A percentile compares a stretch with the other conserved stretches of the same genome.
These are phyloP conservation scores for Fusarium redolens DNA, from an alignment of 2,329 filamentous ascomycete species.

Conservation along the genomic window DNA sequence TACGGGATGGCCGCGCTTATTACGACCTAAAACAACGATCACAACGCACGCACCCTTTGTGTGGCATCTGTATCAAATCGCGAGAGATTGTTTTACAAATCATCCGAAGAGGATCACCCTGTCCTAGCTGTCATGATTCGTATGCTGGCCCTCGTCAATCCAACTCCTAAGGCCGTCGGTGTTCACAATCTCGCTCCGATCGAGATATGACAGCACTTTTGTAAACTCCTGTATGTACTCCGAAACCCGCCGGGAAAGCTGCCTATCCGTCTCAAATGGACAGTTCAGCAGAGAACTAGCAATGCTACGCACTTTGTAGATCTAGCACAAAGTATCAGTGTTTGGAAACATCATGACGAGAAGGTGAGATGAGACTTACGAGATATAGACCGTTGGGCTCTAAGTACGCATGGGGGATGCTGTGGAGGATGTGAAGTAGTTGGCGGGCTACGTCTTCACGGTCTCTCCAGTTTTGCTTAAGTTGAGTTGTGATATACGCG, in stretches of 20 bases:
- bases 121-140: neutral
- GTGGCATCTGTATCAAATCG: neutral
- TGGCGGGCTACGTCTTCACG: neutral
- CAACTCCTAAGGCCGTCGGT: neutral
- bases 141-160: constrained; percentile 2
- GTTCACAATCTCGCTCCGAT: constrained; percentile 5
- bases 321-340: neutral
- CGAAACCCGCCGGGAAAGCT: neutral
- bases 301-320: constrained; percentile 8
- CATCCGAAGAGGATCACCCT: too few relatives aligned
- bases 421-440: neutral
- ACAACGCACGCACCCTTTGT: too few relatives aligned
- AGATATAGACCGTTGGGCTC: neutral
- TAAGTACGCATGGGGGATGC: neutral
- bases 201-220: constrained; percentile 5
- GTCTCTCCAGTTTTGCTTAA: neutral
- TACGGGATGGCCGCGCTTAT: too few relatives aligned
- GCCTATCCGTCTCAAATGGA: neutral
- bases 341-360: rapidly evolving
- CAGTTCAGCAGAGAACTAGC: neutral
- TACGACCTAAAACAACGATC: too few relatives aligned
- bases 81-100: neutral
- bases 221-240: constrained; percentile 1
- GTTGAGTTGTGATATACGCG: neutral
- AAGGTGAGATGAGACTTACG: neutral